phyloP scores from a whole-genome alignment of 805 yeast genomes.

The Tetrapisispora taiwanensis region DNA sequence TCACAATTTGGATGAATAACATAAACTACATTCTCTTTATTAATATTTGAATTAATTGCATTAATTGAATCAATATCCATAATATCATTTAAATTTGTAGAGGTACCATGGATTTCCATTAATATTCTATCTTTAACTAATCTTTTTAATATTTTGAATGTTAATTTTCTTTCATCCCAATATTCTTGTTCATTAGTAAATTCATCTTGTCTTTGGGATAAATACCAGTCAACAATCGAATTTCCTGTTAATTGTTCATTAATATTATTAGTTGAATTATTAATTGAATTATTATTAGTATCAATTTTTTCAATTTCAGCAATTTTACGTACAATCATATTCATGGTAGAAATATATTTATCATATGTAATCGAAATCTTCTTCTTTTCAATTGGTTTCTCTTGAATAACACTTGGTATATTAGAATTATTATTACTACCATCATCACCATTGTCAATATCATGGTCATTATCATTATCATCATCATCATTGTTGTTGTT shows the following conservation, averaged over 20 bases:
- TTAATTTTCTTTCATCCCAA: slow-evolving; percentile 58
- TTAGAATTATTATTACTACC: not conserved
- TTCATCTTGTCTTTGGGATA: slow-evolving; percentile 61
- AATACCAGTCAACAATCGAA: slow-evolving; percentile 71
- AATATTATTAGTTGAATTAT: not conserved
- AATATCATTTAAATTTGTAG: slow-evolving; percentile 34
- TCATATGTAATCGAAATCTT: slow-evolving; percentile 67
- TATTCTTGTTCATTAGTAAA: slow-evolving; percentile 61
- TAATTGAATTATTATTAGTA: slow-evolving; percentile 23
- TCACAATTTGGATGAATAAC: slow-evolving; percentile 79
- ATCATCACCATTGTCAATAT: too few species aligned
- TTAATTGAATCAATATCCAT: slow-evolving; percentile 17
- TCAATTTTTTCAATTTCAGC: slow-evolving; percentile 44
- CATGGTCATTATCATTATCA: too few species aligned
- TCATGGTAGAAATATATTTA: slow-evolving; percentile 76
- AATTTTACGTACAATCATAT: slow-evolving; percentile 57
- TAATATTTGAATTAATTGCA: slow-evolving; percentile 7
- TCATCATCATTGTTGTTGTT: not conserved
- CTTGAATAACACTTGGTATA: slow-evolving; percentile 7
- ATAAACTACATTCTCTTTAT: slow-evolving; percentile 31
- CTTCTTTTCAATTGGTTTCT: slow-evolving; percentile 6
- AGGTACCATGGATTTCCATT: slow-evolving; percentile 49
- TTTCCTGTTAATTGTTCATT: slow-evolving; percentile 40
- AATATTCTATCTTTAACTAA: slow-evolving; percentile 77
- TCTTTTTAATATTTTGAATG: slow-evolving; percentile 70